These are phyloP conservation scores for Mycosarcoma mackinlayi DNA, from an alignment of 1,284 basidiomycete species.

Conservation along the genomic window DNA sequence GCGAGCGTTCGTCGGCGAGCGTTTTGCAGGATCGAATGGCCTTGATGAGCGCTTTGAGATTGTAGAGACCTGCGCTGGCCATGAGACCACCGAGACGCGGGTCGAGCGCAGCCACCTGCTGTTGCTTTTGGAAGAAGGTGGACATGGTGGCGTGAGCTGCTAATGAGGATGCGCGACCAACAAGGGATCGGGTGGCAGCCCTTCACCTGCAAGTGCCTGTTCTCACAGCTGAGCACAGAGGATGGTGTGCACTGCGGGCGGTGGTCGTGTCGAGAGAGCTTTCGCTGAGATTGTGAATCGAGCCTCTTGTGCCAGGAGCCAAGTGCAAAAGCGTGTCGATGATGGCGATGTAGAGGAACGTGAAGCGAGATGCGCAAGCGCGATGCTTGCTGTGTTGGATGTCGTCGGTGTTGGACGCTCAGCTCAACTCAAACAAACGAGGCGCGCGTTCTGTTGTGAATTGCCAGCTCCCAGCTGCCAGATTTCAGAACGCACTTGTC, in stretches of 20 bases:
- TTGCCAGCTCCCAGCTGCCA: too few relatives aligned
- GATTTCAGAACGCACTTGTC: background rate
- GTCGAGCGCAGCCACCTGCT: slow-evolving; percentile 68
- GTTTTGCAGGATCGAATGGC: slow-evolving; percentile 76
- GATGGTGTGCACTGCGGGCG: too few relatives aligned
- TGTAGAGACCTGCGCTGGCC: slow-evolving; percentile 67
- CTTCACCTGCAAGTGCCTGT: background rate
- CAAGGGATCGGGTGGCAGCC: background rate
- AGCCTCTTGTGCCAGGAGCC: too few relatives aligned
- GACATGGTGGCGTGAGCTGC: slow-evolving; percentile 54
- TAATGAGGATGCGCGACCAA: background rate
- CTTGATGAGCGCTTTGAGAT: slow-evolving; percentile 70
- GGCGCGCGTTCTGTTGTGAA: background rate
- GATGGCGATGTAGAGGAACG: too few relatives aligned
- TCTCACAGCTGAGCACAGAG: background rate
- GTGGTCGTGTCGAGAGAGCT: too few relatives aligned
- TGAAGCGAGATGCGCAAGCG: too few relatives aligned
- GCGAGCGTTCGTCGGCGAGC: slow-evolving; percentile 94
- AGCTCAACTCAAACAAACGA: background rate
- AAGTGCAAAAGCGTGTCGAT: too few relatives aligned
- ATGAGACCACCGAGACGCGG: slow-evolving; percentile 67
- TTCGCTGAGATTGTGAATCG: background rate
- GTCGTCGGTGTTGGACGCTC: slow-evolving; percentile 1
- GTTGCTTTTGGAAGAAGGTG: slow-evolving; percentile 67
- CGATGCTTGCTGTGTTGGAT: background rate